These are phyloP conservation scores for Paspalum notatum DNA, from an alignment of 176 grass and related monocot species.

Conservation along the genomic window DNA sequence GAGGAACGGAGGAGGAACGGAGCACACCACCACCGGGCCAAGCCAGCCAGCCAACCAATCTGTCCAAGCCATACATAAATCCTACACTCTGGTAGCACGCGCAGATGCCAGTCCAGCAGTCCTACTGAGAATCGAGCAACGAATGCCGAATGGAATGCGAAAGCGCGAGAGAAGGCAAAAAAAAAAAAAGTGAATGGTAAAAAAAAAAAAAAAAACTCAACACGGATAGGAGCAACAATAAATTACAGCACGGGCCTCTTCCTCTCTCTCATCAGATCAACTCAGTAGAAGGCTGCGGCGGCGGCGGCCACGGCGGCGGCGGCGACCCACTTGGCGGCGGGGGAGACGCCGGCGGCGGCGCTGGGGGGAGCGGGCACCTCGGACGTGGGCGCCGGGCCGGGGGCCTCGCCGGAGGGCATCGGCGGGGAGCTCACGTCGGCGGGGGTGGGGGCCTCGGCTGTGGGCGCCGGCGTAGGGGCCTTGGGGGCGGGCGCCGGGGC, in stretches of 20 bases:
- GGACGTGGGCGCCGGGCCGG: neutral
- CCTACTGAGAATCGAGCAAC: conserved; percentile 45
- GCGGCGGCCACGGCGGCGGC: conserved; percentile 46
- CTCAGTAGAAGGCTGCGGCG: conserved; percentile 42
- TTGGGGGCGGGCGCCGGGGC: conserved; percentile 25
- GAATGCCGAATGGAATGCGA: conserved; percentile 43
- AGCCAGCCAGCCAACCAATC: conserved; percentile 45
- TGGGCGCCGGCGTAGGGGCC: conserved; percentile 32
- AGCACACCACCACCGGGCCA: conserved; percentile 30
- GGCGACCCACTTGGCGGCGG: conserved; percentile 41
- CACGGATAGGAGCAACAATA: conserved; percentile 18
- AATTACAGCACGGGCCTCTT: conserved; percentile 25
- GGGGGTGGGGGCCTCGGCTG: conserved; percentile 10
- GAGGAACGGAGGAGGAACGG: neutral
- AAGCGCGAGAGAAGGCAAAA: no score
- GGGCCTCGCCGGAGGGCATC: neutral
- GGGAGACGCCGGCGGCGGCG: conserved; percentile 46
- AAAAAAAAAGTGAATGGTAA: neutral
- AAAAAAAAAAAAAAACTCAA: neutral
- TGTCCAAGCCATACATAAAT: conserved; percentile 43
- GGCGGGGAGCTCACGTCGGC: conserved; percentile 38
- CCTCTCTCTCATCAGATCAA: conserved; percentile 48
- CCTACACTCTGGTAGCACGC: conserved; percentile 13
- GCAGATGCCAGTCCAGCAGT: neutral
- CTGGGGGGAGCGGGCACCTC: conserved; percentile 11